A percentile compares a stretch with the other conserved stretches of the same genome.
Conservation (phyloP, 179 eudicot genomes). For the Spergularia azorica region DNA sequence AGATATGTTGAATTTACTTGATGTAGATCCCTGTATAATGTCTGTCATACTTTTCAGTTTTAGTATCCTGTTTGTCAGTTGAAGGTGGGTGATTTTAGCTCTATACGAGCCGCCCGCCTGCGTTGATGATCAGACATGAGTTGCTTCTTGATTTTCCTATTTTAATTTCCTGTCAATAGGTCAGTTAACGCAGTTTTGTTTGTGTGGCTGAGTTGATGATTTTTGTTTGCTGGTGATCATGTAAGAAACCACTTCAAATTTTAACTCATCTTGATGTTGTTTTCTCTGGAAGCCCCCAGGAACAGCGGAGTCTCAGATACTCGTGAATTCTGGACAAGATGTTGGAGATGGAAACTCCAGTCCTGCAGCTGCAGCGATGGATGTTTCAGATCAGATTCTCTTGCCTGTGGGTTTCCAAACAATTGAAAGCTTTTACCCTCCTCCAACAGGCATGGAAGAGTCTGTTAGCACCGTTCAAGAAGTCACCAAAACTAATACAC, state of each 20-base stretch:
- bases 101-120: not conserved
- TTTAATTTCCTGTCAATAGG: not conserved
- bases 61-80: not conserved
- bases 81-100: not conserved
- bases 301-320: conserved; percentile 81
- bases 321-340: conserved; percentile 60
- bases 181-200: not conserved
- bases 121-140: not conserved
- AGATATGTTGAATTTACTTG: not conserved
- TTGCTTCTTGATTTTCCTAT: not conserved
- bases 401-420: conserved; percentile 60
- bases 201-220: not conserved
- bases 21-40: not conserved
- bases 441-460: conserved; percentile 60
- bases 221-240: not conserved
- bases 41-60: not conserved
- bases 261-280: conserved; percentile 20
- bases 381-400: conserved; percentile 76
- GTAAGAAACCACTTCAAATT: not conserved
- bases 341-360: conserved; percentile 71
- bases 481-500: conserved; percentile 38
- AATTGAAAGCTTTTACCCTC: conserved; percentile 67
- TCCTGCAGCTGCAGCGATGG: conserved; percentile 66
- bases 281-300: conserved; percentile 93
- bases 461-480: conserved; percentile 63